Base-by-base conservation (phyloP, 371 early-diverging fungal species). In the Mucor sp. region DNA sequence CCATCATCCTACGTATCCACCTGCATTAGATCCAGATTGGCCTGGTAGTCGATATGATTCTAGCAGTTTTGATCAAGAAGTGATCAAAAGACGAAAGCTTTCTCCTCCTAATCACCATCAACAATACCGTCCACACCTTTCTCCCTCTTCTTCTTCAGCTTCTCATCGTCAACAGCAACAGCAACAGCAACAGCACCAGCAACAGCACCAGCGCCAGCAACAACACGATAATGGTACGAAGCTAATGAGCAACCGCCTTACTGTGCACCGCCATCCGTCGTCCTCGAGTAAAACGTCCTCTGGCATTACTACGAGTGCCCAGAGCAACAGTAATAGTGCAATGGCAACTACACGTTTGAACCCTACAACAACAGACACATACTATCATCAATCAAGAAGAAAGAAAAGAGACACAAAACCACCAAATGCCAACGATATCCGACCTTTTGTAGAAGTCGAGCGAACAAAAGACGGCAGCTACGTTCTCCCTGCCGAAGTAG, bases 401-500 rank as follows among this genome's bases (percentile, higher is more conserved):
- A 78, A 78, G 44, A 78, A 78, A 41, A 63, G 78, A 44, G 75
- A 75, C 58, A 78, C 78, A 48, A 78, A 78, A n/a, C 78, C 78
- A 17, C 78, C 78, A 12, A 78, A 78, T 60, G 71, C 68, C 8
- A 75, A 74, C 21, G 78, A 78, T 59, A 68, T 78, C 50, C 71
- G 78, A 14, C 69, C 78, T 14, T 75, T 74, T 56, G 69, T 74
- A 39, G 82, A 77, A n/a, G 85, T 93, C 12, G 84, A 87, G 28
- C 74, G 72, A 39, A 87, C 89, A 66, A 83, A 82, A 44, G 63
- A 80, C 11, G 95, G 96, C 6, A 77, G 79, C 28, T 86, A 90
- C 43, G 83, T 90, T 21, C 74, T 95, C 27, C 96, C 96, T 4
- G 85, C 93, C 21, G 84, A 88, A 53, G 80, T 93, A 9, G 96